Conservation (phyloP, 1,284 basidiomycete genomes). For the Coriolopsis trogii region DNA sequence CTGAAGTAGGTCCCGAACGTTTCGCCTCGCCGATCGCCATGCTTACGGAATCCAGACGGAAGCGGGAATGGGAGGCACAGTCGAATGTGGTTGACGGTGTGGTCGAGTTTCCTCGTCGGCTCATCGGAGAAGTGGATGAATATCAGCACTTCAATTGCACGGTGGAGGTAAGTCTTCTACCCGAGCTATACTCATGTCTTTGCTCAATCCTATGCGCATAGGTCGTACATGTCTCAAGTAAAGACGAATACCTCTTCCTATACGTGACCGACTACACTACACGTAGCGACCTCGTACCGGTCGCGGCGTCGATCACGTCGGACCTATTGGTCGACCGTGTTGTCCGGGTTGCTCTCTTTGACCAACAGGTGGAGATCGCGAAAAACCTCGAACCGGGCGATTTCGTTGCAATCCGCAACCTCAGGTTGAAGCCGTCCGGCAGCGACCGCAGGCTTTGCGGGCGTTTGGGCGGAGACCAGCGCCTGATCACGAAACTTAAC, state of each 20-base stretch:
- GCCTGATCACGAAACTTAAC: conserved; percentile 50
- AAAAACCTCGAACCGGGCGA: conserved; percentile 44
- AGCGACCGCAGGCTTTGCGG: conserved; percentile 41
- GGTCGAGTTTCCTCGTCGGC: conserved; percentile 45
- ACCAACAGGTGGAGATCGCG: conserved; percentile 48
- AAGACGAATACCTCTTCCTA: conserved; percentile 40
- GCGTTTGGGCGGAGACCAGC: conserved; percentile 57
- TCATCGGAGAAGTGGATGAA: conserved; percentile 48
- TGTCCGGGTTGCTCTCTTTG: conserved; percentile 53
- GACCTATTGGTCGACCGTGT: conserved; percentile 47
- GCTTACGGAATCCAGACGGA: conserved; percentile 48
- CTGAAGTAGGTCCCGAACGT: conserved; percentile 47
- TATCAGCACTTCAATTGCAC: conserved; percentile 54
- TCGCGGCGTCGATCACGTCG: conserved; percentile 24
- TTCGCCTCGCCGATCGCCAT: neutral
- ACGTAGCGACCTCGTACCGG: conserved; percentile 44
- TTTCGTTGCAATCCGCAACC: conserved; percentile 51
- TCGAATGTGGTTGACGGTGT: conserved; percentile 27
- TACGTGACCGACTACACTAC: conserved; percentile 72
- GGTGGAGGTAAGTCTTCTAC: conserved; percentile 50
- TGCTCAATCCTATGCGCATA: conserved; percentile 16
- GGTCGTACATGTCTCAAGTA: conserved; percentile 49
- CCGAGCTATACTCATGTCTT: neutral
- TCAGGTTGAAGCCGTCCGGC: conserved; percentile 46
- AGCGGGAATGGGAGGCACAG: conserved; percentile 47